Evolutionary conservation across 176 grass and related monocot species (phyloP).

Genomic region (Thinopyrum elongatum): DNA sequence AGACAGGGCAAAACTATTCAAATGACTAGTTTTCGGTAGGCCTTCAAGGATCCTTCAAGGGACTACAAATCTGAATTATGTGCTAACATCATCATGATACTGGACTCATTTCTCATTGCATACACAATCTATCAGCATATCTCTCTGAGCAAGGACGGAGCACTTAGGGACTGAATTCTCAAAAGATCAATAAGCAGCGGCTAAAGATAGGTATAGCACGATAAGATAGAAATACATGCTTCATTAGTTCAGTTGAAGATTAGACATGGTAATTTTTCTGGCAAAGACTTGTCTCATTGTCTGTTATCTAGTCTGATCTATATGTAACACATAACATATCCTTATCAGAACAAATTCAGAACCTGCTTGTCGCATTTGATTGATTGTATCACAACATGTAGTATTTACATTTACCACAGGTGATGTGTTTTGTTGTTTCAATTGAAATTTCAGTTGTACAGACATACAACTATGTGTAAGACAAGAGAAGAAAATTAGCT

Average conservation of each 20-base stretch:
- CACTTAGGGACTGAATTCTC: neutral
- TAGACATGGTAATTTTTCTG: neutral
- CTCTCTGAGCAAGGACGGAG: neutral
- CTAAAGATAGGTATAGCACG: neutral
- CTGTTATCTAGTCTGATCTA: neutral
- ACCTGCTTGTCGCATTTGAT: neutral
- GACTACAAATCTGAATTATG: neutral
- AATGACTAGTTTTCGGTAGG: neutral
- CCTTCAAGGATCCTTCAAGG: neutral
- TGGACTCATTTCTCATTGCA: neutral
- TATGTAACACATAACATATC: neutral
- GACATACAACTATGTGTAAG: too few species aligned
- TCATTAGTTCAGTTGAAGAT: neutral
- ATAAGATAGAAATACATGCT: neutral
- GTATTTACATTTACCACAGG: too few species aligned
- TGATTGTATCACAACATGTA: too few species aligned
- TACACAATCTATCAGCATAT: neutral
- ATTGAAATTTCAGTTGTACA: too few species aligned
- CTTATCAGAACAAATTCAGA: conserved; percentile 1
- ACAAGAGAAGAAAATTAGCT: too few species aligned
- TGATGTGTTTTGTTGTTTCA: too few species aligned
- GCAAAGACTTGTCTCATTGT: neutral
- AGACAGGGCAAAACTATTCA: neutral
- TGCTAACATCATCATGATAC: conserved; percentile 5
- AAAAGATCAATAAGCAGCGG: neutral